phyloP scores from a whole-genome alignment of 768 basidiomycete species.

The Ephemerocybe angulata region DNA sequence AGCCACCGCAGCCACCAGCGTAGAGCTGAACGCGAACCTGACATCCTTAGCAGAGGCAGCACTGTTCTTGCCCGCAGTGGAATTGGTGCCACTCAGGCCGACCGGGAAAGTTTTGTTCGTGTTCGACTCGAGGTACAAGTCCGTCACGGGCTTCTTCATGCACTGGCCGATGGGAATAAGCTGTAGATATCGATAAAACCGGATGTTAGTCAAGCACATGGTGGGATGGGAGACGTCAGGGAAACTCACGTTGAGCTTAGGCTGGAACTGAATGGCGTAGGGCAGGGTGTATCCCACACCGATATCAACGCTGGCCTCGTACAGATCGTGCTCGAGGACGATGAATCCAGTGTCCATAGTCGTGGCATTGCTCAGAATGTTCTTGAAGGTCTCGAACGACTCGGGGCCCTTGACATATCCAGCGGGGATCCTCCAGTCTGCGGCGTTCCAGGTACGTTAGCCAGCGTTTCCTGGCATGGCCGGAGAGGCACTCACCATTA shows the following conservation, averaged over 20 bases:
- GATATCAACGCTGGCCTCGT: slow-evolving; percentile 80
- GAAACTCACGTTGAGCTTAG: slow-evolving; percentile 59
- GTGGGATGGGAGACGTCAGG: too few relatives aligned
- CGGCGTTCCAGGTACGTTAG: slow-evolving; percentile 79
- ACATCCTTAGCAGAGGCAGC: slow-evolving; percentile 29
- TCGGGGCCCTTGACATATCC: slow-evolving; percentile 65
- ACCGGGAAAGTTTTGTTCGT: slow-evolving; percentile 63
- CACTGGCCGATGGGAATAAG: slow-evolving; percentile 79
- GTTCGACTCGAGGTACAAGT: slow-evolving; percentile 85
- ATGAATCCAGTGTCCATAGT: slow-evolving; percentile 71
- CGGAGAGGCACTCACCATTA: too few relatives aligned
- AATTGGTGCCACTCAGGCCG: slow-evolving; percentile 36
- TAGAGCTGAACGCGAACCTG: slow-evolving; percentile 11
- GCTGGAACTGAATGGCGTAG: slow-evolving; percentile 63
- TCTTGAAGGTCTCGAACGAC: slow-evolving; percentile 65
- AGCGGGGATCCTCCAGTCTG: slow-evolving; percentile 86
- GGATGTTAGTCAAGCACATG: too few relatives aligned
- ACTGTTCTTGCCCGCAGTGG: slow-evolving; percentile 37
- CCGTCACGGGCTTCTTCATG: slow-evolving; percentile 52
- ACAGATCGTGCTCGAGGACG: slow-evolving; percentile 87
- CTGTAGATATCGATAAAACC: too few relatives aligned
- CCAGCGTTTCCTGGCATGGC: too few relatives aligned
- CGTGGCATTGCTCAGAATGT: slow-evolving; percentile 65
- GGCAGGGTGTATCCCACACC: slow-evolving; percentile 85
- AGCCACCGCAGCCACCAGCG: background rate